Conservation (phyloP, 1,139 yeast species). For the Candida glucosophila region DNA sequence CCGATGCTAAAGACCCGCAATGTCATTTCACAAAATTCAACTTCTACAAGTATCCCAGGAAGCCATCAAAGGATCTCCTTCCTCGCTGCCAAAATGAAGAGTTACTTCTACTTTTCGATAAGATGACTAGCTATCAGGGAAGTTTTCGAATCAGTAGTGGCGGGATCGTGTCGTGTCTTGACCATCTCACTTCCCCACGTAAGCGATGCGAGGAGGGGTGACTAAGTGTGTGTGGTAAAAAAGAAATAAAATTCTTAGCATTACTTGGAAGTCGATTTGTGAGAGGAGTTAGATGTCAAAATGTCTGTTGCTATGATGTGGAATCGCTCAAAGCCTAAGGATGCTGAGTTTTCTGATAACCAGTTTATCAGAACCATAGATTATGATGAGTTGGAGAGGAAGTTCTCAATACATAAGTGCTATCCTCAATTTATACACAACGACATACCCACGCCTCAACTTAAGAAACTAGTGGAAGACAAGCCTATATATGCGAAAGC, state of each 20-base stretch:
- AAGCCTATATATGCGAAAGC: constrained; percentile 38
- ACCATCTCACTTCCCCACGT: no score
- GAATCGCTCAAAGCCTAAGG: constrained; percentile 1
- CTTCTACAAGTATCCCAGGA: constrained; percentile 12
- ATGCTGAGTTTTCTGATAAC: constrained; percentile 11
- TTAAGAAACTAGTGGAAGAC: constrained; percentile 25
- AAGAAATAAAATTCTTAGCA: no score
- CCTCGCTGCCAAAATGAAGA: constrained; percentile 17
- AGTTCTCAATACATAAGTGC: constrained; percentile 30
- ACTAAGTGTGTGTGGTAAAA: no score
- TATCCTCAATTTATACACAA: constrained; percentile 35
- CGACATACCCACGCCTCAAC: constrained; percentile 28
- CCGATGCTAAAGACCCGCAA: constrained; percentile 22
- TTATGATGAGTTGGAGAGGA: constrained; percentile 29
- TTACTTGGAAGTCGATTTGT: no score
- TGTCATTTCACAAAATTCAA: constrained; percentile 24
- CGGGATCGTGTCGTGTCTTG: no score
- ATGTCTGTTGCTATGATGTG: no score
- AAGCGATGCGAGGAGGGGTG: no score
- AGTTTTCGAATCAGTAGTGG: no score
- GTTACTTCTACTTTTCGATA: constrained; percentile 11
- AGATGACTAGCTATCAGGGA: constrained; percentile 20
- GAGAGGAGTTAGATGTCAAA: no score
- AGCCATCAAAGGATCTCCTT: constrained; percentile 10
- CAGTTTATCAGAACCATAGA: constrained; percentile 18